Evolutionary conservation across 2,329 filamentous ascomycete species (phyloP).

Genomic region (Stromatinia cepivora): DNA sequence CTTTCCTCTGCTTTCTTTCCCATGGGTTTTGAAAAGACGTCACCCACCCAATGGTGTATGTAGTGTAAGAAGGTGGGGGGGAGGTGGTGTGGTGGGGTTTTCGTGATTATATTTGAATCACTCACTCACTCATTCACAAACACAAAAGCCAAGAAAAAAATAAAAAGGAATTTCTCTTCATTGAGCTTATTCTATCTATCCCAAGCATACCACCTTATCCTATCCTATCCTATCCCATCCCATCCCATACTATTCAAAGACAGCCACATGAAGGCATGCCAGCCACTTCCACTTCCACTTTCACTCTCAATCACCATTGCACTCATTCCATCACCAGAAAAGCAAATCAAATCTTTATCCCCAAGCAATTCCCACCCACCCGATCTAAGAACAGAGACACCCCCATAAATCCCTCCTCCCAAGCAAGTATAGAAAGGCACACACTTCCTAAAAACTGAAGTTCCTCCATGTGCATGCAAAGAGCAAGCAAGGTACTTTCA

Average conservation of each 20-base stretch:
- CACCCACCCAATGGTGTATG: neutral
- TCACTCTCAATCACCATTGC: neutral
- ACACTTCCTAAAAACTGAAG: neutral
- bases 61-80: neutral
- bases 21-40: neutral
- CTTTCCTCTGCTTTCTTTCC: neutral
- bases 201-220: neutral
- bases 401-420: neutral
- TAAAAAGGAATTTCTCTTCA: neutral
- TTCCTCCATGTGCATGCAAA: neutral
- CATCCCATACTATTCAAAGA: neutral
- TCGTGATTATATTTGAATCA: neutral
- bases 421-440: neutral
- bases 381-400: neutral
- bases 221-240: neutral
- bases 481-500: neutral
- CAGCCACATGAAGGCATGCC: neutral
- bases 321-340: neutral
- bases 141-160: neutral
- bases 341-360: neutral
- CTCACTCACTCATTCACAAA: neutral
- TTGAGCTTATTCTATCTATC: slow-evolving; percentile 8
- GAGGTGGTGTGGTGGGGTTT: neutral
- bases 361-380: neutral
- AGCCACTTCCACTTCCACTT: neutral